phyloP scores from a whole-genome alignment of 2,329 filamentous ascomycete species.

The Scedosporium apiospermum region DNA sequence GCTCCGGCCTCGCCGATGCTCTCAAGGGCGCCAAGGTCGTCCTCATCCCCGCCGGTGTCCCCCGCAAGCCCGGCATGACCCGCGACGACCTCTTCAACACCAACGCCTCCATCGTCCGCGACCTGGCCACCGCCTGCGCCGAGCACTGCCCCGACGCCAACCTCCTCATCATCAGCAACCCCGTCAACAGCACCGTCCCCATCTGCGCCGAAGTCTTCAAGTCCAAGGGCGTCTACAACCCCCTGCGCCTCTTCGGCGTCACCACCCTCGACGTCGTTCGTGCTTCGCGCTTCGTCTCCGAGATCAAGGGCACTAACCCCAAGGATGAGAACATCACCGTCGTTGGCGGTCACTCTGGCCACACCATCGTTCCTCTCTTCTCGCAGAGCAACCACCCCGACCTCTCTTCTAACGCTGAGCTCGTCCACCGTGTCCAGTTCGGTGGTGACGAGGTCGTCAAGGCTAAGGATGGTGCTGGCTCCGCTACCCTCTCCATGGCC shows the following conservation, averaged over 20 bases:
- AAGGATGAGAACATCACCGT: conserved; percentile 91
- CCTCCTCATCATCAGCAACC: conserved; percentile 96
- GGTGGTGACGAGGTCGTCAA: conserved; percentile 98
- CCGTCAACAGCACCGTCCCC: conserved; percentile 98
- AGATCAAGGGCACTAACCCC: conserved; percentile 86
- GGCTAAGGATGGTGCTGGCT: conserved; percentile 96
- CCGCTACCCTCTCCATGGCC: conserved; percentile 96
- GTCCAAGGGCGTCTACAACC: conserved; percentile 91
- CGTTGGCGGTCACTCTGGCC: conserved; percentile 92
- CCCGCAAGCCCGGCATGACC: conserved; percentile 99
- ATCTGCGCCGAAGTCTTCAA: conserved; percentile 98
- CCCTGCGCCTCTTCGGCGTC: conserved; percentile 97
- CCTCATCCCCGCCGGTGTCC: conserved; percentile 95
- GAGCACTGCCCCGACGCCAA: conserved; percentile 85
- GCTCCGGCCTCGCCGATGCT: conserved; percentile 64
- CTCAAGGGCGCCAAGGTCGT: conserved; percentile 88
- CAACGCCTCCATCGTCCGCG: conserved; percentile 98
- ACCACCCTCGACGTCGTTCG: conserved; percentile 98
- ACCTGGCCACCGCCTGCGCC: conserved; percentile 91
- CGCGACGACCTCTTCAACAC: conserved; percentile 99
- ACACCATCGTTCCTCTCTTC: conserved; percentile 97
- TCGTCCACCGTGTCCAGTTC: conserved; percentile 94
- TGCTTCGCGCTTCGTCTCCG: conserved; percentile 92
- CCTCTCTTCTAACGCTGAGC: conserved; percentile 67
- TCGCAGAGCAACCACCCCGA: conserved; percentile 83